These are phyloP conservation scores for Neurospora pannonica DNA, from an alignment of 495 filamentous ascomycete genomes.

Conservation along the genomic window DNA sequence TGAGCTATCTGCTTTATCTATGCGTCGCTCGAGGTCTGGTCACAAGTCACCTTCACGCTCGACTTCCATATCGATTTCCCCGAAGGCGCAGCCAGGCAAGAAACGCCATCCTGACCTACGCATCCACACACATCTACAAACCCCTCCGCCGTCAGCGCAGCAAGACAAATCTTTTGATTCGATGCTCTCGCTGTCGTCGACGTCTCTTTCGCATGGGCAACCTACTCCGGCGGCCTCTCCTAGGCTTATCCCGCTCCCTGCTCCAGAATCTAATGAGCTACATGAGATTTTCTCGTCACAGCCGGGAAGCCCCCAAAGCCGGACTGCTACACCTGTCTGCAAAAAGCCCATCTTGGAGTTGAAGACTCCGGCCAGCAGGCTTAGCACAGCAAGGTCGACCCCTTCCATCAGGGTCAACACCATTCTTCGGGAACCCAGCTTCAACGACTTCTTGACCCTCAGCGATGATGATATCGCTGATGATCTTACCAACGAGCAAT, in stretches of 20 bases:
- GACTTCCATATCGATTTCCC: constrained; percentile 11
- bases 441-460: constrained; percentile 35
- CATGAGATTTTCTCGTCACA: not conserved
- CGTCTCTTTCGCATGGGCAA: not conserved
- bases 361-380: not conserved
- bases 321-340: not conserved
- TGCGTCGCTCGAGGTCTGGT: constrained; percentile 7
- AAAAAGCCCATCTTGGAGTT: not conserved
- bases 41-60: constrained; percentile 6
- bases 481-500: not conserved
- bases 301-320: not conserved
- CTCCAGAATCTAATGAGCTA: not conserved
- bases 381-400: not conserved
- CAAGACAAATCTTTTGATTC: constrained; percentile 6
- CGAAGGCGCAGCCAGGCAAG: constrained; percentile 7
- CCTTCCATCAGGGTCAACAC: constrained; percentile 1
- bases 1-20: not conserved
- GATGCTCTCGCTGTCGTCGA: not conserved
- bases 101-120: constrained; percentile 1
- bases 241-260: constrained; percentile 11
- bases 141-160: constrained; percentile 10
- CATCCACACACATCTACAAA: not conserved
- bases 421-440: constrained; percentile 30
- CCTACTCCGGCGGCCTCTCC: constrained; percentile 14
- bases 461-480: constrained; percentile 41